Evolutionary conservation across 306 rosid genomes (phyloP), one percentile per base, ranked within the genome.

Genomic region (Malus fusca): DNA sequence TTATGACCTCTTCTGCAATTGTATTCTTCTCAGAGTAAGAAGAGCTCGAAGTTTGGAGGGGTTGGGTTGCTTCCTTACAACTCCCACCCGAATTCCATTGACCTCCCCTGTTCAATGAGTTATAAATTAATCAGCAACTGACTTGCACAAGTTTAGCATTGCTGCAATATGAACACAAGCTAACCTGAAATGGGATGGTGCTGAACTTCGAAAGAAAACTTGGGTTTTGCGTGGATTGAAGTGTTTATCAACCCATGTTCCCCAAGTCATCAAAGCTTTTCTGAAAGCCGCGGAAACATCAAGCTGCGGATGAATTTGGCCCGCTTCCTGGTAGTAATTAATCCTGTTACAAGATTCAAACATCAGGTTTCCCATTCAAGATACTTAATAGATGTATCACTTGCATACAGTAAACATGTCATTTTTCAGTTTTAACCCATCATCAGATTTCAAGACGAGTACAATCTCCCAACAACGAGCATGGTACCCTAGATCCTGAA

Each of bases 151-250:
- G 64, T 62, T 37, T 42, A 17, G 46, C 35, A 72, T n/a, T 48
- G n/a, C 44, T 71, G 78, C 62, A 7, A 18, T 55, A 35, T 56
- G 66, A 63, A 78, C 30, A 59, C 5, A 83, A 35, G 71, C 84
- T 82, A 76, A 95, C 98, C 97, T 92, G 97, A 92, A 95, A 95
- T 95, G 97, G 75, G 98, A 85, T 13, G 98, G 97, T 31, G 96
- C 87, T 8, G 97, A 84, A 78, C 86, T 95, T 76, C 98, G 90
- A 83, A 92, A 95, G 90, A 89, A 86, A 76, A 95, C 90, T 80
- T 31, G 83, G 69, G 97, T 89, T 83, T 82, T 95, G 69, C 83
- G 82, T 8, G 80, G 82, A 83, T 92, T 79, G 74, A 90, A 78
- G 86, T 44, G 85, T 79, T 44, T 90, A 70, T 95, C 97, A 31